A percentile compares a stretch with the other conserved stretches of the same genome.
phyloP scores from a whole-genome alignment of 345 rosid species.

The Conringia planisiliqua region DNA sequence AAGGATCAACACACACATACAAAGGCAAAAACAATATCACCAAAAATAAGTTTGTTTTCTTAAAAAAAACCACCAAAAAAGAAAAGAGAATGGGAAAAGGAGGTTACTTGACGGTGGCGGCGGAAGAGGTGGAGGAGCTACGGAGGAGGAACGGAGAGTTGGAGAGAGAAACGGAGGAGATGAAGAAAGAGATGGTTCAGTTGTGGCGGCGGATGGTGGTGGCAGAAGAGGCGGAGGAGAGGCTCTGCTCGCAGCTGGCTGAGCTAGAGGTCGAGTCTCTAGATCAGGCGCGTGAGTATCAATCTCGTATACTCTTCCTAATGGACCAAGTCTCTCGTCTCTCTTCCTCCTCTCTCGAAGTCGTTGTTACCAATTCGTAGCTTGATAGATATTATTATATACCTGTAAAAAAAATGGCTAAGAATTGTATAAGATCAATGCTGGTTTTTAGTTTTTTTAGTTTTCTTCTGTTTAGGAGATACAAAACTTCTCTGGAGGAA shows the following conservation, averaged over 20 bases:
- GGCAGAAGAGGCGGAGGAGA: constrained; percentile 82
- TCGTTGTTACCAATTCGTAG: neutral
- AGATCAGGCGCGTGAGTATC: constrained; percentile 60
- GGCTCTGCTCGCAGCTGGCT: constrained; percentile 76
- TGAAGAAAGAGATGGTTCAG: constrained; percentile 24
- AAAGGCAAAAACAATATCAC: neutral
- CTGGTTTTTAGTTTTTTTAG: neutral
- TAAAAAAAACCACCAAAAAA: neutral
- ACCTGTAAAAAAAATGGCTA: neutral
- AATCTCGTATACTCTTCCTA: constrained; percentile 51
- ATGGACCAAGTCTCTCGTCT: constrained; percentile 51
- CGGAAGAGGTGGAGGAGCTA: constrained; percentile 29
- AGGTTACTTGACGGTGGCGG: constrained; percentile 6
- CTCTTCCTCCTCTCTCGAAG: constrained; percentile 19
- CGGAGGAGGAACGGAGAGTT: constrained; percentile 56
- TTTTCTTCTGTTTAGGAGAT: neutral
- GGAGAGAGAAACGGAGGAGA: constrained; percentile 37
- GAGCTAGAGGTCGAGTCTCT: constrained; percentile 85
- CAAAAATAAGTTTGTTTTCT: neutral
- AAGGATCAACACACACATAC: neutral
- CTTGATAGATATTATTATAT: neutral
- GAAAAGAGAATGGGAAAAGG: neutral
- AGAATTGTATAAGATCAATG: neutral
- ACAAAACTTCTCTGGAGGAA: neutral
- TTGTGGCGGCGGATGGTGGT: constrained; percentile 52